A percentile compares a stretch with the other conserved stretches of the same genome.
These are phyloP conservation scores for Epithele typhae DNA, from an alignment of 768 basidiomycete genomes.

Conservation along the genomic window DNA sequence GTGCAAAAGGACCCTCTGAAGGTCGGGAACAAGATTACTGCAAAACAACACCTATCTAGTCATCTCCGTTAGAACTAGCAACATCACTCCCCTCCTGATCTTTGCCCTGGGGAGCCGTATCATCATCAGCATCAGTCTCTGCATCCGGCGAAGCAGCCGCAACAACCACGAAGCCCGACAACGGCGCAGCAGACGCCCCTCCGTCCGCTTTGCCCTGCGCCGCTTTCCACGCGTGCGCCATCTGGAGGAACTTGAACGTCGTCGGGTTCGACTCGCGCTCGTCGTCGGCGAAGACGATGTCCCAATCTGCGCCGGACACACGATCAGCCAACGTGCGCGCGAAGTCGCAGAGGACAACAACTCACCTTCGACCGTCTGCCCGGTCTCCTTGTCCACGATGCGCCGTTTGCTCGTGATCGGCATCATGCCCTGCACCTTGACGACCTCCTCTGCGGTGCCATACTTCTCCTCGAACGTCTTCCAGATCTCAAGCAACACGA, in stretches of 20 bases:
- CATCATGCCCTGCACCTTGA: constrained; percentile 89
- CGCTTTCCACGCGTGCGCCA: constrained; percentile 88
- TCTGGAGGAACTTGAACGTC: constrained; percentile 92
- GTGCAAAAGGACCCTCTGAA: neutral
- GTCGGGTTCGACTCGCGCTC: constrained; percentile 90
- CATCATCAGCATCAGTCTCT: constrained; percentile 4
- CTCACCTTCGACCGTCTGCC: constrained; percentile 72
- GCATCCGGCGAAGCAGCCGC: neutral
- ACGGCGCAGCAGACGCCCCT: constrained; percentile 26
- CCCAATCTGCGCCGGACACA: constrained; percentile 62
- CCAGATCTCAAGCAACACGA: constrained; percentile 91
- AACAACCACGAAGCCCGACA: constrained; percentile 45
- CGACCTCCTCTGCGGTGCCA: constrained; percentile 67
- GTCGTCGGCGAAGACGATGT: constrained; percentile 94
- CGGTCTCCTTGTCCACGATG: constrained; percentile 79
- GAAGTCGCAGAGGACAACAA: constrained; percentile 3
- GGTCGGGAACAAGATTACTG: too few relatives aligned
- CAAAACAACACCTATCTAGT: constrained; percentile 15
- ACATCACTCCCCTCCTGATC: constrained; percentile 45
- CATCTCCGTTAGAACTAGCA: constrained; percentile 49
- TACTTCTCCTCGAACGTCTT: constrained; percentile 86
- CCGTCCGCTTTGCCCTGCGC: constrained; percentile 38
- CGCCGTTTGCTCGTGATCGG: constrained; percentile 86
- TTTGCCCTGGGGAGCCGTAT: too few relatives aligned
- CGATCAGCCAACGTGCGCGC: neutral